Conservation (phyloP, 2,329 filamentous ascomycete genomes). For the Penicillium griseofulvum region DNA sequence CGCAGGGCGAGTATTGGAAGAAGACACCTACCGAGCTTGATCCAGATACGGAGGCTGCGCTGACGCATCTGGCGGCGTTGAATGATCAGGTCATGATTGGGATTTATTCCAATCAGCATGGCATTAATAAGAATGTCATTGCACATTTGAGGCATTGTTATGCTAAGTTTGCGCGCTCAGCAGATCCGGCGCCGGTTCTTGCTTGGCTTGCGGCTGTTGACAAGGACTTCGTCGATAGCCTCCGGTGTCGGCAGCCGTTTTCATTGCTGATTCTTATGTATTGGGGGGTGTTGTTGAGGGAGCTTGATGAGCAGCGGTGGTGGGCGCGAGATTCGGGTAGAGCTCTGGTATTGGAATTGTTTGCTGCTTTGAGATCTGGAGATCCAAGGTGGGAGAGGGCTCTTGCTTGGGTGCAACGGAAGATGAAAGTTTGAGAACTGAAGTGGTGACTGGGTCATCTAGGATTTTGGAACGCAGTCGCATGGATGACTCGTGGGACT, state of each 20-base stretch:
- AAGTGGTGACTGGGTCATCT: not conserved
- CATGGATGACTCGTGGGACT: not conserved
- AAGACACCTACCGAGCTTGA: slow-evolving; percentile 28
- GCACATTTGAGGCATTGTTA: slow-evolving; percentile 26
- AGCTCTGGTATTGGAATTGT: slow-evolving; percentile 17
- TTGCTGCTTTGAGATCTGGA: not conserved
- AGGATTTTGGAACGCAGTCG: not conserved
- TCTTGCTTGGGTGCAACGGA: slow-evolving; percentile 11
- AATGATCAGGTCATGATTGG: slow-evolving; percentile 19
- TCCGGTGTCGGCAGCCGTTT: slow-evolving; percentile 19
- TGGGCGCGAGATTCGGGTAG: slow-evolving; percentile 26
- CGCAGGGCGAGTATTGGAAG: slow-evolving; percentile 48
- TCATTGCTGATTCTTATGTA: slow-evolving; percentile 26
- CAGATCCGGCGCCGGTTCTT: slow-evolving; percentile 26
- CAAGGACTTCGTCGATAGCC: slow-evolving; percentile 20
- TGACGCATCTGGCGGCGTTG: slow-evolving; percentile 16
- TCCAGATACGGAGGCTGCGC: slow-evolving; percentile 16
- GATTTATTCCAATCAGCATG: slow-evolving; percentile 12
- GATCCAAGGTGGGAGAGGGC: slow-evolving; percentile 12
- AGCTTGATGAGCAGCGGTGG: slow-evolving; percentile 25
- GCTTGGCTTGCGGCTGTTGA: slow-evolving; percentile 28
- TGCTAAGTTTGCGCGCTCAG: slow-evolving; percentile 19
- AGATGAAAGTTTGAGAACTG: not conserved
- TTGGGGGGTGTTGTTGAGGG: slow-evolving; percentile 27
- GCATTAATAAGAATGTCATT: slow-evolving; percentile 21